These are phyloP conservation scores for Rubia tinctorum DNA, from an alignment of 305 asterid genomes.

Conservation along the genomic window DNA sequence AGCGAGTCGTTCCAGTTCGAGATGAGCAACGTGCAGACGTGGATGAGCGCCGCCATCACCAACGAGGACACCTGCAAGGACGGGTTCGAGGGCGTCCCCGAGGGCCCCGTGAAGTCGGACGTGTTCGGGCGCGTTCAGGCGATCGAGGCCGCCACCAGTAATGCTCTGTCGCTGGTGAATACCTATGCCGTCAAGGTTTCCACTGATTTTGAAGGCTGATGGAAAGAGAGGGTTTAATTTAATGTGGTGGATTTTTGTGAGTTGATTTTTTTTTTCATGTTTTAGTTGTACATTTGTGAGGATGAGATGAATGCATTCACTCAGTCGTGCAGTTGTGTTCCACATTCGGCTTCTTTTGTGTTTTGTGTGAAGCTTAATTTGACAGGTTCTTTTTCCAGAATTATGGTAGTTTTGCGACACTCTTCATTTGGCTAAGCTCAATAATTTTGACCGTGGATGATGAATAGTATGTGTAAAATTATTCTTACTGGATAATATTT, in stretches of 20 bases:
- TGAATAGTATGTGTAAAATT: no score
- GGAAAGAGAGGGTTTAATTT: not conserved
- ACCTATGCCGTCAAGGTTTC: conserved; percentile 39
- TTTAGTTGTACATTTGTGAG: not conserved
- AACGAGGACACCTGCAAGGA: conserved; percentile 47
- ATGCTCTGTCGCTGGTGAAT: conserved; percentile 72
- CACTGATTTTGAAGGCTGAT: not conserved
- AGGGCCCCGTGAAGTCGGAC: conserved; percentile 23
- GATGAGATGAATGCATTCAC: not conserved
- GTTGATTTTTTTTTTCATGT: not conserved
- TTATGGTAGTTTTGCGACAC: no score
- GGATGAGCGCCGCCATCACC: conserved; percentile 47
- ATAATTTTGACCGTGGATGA: no score
- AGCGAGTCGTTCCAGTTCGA: conserved; percentile 31
- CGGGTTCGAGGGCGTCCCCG: conserved; percentile 35
- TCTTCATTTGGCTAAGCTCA: no score
- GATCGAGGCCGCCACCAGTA: conserved; percentile 35
- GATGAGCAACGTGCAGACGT: conserved; percentile 39
- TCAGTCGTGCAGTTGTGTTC: not conserved
- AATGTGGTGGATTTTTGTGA: not conserved
- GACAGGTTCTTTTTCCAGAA: not conserved
- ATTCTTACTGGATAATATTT: no score
- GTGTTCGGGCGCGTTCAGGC: conserved; percentile 23
- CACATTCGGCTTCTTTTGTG: not conserved
- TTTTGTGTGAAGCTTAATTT: not conserved